Conservation (phyloP, 148 eudicot species). For the Chenopodium suecicum region DNA sequence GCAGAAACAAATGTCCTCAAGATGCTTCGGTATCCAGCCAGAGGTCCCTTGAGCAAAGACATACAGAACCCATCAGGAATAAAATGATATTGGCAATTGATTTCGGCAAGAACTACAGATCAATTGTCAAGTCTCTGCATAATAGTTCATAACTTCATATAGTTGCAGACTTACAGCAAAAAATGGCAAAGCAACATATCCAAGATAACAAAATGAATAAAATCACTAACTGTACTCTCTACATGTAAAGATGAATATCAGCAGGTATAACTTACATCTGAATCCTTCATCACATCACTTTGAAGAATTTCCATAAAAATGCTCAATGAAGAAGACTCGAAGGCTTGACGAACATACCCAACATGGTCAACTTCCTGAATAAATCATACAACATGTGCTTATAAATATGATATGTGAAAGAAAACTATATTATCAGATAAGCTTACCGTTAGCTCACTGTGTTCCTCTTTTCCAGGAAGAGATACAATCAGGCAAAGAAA, state of each 20-base stretch:
- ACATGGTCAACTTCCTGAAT: constrained; percentile 86
- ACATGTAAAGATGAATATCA: neutral
- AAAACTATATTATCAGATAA: constrained; percentile 6
- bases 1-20: constrained; percentile 86
- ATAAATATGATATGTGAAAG: neutral
- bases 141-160: neutral
- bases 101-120: neutral
- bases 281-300: constrained; percentile 68
- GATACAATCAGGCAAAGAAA: constrained; percentile 83
- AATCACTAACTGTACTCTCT: neutral
- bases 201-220: constrained; percentile 1
- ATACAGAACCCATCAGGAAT: constrained; percentile 3
- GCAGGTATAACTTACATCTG: constrained; percentile 60
- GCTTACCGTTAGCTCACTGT: constrained; percentile 52
- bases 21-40: constrained; percentile 82
- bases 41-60: constrained; percentile 56
- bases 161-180: neutral
- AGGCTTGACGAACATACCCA: constrained; percentile 86
- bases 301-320: constrained; percentile 72
- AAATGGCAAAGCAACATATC: neutral
- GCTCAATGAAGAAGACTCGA: constrained; percentile 72
- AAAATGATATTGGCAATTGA: neutral
- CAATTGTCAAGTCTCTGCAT: neutral
- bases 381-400: constrained; percentile 17
- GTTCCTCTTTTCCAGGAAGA: constrained; percentile 65